Base-by-base conservation (phyloP, 805 yeast genomes). In the Lipomyces yamadae region DNA sequence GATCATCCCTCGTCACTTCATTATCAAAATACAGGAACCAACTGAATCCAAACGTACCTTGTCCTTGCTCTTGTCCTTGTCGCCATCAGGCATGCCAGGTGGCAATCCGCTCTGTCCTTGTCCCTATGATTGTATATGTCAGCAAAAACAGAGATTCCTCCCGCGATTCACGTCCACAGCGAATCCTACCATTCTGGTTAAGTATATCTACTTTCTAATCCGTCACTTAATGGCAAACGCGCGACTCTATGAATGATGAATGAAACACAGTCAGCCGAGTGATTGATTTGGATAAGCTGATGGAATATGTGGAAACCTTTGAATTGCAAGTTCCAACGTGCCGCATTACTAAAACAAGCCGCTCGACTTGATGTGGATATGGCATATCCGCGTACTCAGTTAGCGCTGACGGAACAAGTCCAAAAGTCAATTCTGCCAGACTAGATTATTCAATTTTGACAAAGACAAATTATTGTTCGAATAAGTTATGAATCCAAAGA, bases 21-120 rank as follows among this genome's bases (percentile, higher is more conserved):
- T 15, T 42, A 42, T 4, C 10, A 42, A 37, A 42, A 29, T 39
- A 24, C 39, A 37, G 8, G 18, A 53, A 3, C 18, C 24, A 33
- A n/a, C 8, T 24, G 3, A 59, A 34, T 11, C 0, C 33, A 62
- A 62, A 55, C 74, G 24, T 69, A 72, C 75, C 70, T 72, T 70
- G 32, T 62, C 64, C 39, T 71, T 70, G 57, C 70, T 73, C 64
- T 75, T 74, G 58, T 74, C 74, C 73, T 77, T 76, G 64, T 74
- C 76, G 60, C 76, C 78, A 42, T 74, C 77, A 37, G 73, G 76
- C 55, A 62, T 29, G 50, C 64, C 64, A 39, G 73, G 72, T 29
- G 75, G 73, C 65, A 74, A 64, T 65, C 75, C 76, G 52, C 78
- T 76, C 58, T 72, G 74, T 64, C 76, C 76, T 73, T 76, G 77